Evolutionary conservation across 257 asterid species (phyloP), one percentile per base, ranked within the genome.

Genomic region (Scutellaria galericulata): DNA sequence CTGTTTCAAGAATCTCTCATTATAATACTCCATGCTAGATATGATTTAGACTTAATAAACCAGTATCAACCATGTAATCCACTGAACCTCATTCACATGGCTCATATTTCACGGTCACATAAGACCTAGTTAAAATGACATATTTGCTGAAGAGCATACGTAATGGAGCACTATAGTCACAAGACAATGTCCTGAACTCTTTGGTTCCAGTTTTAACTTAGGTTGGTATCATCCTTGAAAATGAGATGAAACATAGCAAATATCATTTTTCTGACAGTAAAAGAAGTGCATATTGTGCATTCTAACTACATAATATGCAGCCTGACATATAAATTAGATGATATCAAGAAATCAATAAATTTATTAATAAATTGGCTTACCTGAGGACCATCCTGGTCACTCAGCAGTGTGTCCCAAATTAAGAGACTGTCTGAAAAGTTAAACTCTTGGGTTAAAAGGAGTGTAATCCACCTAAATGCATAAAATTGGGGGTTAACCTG

Each of bases 401-500:
- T 94, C 64, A 94, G 82, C 40, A 94, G 87, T 55, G 96, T 87
- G 80, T 94, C 98, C 98, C 98, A 94, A 72, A 94, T 94, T 62
- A 84, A 78, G 65, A 91, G 88, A 77, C 81, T 84, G 80, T 94
- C 95, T 0, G 95, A 83, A 60, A 94, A 94, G 74, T 84, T 86
- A 83, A 91, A 94, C 78, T 94, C 98, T 79, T 94, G 98, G 37
- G 97, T 91, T 90, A 91, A 78, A 60, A 94, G 97, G 64, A 94
- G 96, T 11, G 98, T 94, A 77, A 94, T 94, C 98, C 98, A 94
- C 83, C 96, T 88, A 88, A 94, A 94, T 74, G 98, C 98, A 72
- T 94, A 94, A 70, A 94, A 94, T 84, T 94, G 97, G 64, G 98
- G 97, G 83, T 94, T 94, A 56, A 94, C 96, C 98, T 91, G 96